Evolutionary conservation across 1,139 yeast genomes (phyloP), one percentile per base, ranked within the genome.

Genomic region (Debaryomyces sp.): DNA sequence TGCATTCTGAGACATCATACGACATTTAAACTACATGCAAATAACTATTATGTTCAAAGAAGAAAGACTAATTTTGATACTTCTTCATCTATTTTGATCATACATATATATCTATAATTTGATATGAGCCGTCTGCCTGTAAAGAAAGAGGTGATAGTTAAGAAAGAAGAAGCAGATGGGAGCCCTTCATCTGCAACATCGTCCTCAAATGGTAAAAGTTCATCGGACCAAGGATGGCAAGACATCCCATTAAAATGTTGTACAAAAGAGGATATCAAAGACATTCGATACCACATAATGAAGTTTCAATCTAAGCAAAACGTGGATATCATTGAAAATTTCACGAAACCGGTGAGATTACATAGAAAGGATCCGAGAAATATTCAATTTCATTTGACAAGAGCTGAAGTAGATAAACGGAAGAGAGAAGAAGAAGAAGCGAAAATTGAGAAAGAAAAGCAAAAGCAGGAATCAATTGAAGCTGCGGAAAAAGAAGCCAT

Each of bases 341-440:
- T 92, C 65, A 84, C 83, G 45, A 80, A 81, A 50, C 99, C 99
- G 0, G 87, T 92, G 15, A 75, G 97, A 56, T 73, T 92, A 60
- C 97, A 91, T 65, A 79, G 98, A 57, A 91, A 92, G 63, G 98
- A 92, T 66, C 97, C 98, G 1, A 80, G 91, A 58, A 89, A 89
- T 62, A 75, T 92, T 64, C 97, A 89, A 63, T 89, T 88, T 61
- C 96, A 89, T 67, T 71, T 89, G 57, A 86, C 87, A 2, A 62
- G 85, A 54, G 74, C 80, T 56, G 89, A 84, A 55, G 70, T 81
- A 48, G 92, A 73, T 59, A 80, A 71, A 66, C 80, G 75, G 66
- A 82, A 73, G 48, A 77, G 78, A 55, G 87, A 81, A 43, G 81
- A 77, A 39, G 67, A 61, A 47, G 67, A 61, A 26, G 61, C 61